phyloP scores from a whole-genome alignment of 371 early-diverging fungal genomes.

The Mortierella sp. region DNA sequence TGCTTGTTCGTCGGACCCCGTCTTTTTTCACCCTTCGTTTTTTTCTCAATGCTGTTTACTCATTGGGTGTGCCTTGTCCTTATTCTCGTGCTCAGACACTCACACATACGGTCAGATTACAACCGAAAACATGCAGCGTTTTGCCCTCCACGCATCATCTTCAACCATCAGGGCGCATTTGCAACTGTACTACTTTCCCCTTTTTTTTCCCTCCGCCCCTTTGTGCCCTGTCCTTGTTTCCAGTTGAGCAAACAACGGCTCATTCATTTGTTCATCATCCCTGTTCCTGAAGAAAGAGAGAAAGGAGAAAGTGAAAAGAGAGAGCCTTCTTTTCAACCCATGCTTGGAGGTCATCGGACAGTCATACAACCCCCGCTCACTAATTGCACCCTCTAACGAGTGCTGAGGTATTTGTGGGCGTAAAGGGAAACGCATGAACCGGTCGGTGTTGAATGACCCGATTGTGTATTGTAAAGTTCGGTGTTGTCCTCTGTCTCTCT shows the following conservation, averaged over 20 bases:
- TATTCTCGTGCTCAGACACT: not conserved
- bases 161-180: not conserved
- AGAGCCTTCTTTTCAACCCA: not conserved
- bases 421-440: not conserved
- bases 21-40: slow-evolving; percentile 4
- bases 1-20: slow-evolving; percentile 1
- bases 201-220: not conserved
- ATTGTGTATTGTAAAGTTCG: not conserved
- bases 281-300: not conserved
- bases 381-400: not conserved
- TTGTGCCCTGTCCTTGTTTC: slow-evolving; percentile 1
- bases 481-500: not conserved
- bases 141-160: not conserved
- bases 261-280: not conserved
- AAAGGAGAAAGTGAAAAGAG: not conserved
- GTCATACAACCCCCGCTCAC: not conserved
- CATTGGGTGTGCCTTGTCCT: not conserved
- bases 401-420: not conserved
- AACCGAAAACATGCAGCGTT: not conserved
- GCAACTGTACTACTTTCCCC: not conserved
- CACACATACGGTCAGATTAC: not conserved
- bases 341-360: not conserved
- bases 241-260: not conserved
- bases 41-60: not conserved
- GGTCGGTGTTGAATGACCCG: not conserved